Base-by-base conservation (phyloP, 208 protist genomes). In the Wallacemonas sp. region DNA sequence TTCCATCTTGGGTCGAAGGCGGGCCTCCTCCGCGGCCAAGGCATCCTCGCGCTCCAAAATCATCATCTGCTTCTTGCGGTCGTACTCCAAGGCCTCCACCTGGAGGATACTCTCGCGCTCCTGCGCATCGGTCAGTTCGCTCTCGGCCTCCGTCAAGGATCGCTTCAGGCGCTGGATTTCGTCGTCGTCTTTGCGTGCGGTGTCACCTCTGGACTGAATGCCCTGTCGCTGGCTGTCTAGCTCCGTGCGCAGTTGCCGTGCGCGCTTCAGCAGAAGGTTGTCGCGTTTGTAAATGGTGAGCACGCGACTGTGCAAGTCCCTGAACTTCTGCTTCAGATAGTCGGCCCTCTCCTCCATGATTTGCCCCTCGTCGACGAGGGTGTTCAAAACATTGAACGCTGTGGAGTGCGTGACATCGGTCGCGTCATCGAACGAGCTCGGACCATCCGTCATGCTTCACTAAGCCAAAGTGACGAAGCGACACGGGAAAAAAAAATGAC, bases 51-150 rank as follows among this genome's bases (percentile, higher is more conserved):
- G 83, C 69, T 97, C 93, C 7, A 94, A 79, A 22, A 92, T 72
- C 41, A 96, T 67, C 36, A 85, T 89, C 70, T 94, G 87, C 72
- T 95, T 95, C 63, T 84, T 85, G 0, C 93, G 84, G 50, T 97
- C 93, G 68, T 90, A 89, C 77, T 97, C 90, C 2, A 96, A 65
- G n/a, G 83, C 86, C 79, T 97, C 90, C 26, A 97, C 91, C 64
- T 96, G 89, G 33, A 96, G 70, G 25, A 97, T 91, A 39, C 86
- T 91, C 57, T 97, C 91, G n/a, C 87, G 82, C 75, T 97, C 89
- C 50, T 95, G 86, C 14, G 84, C 82, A 12, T 77, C 77, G 1
- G 81, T 82, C 3, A 97, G 72, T 31, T 97, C 89, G 25, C 73
- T 77, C 71, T 97, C 87, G 28, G 78, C 75, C 44, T 85, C 82